Percentiles rank a stretch among this genome's conserved stretches.
These are phyloP conservation scores for Phallus indusiatus DNA, from an alignment of 768 basidiomycete genomes.

Conservation along the genomic window DNA sequence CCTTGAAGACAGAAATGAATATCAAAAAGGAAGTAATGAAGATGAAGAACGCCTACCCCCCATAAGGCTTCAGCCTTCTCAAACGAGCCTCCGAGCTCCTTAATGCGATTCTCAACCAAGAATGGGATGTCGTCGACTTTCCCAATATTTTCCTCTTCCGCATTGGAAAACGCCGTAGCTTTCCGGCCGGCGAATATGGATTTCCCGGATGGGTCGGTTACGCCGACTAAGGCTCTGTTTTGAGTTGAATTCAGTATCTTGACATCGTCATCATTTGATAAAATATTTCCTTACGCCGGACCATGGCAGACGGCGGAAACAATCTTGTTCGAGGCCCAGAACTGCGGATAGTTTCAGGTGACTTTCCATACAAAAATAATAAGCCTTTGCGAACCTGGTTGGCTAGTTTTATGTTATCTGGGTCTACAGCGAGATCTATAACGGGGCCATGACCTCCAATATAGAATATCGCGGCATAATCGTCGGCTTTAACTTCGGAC, in stretches of 20 bases:
- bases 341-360: constrained; percentile 27
- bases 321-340: constrained; percentile 59
- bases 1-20: constrained; percentile 9
- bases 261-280: not conserved
- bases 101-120: constrained; percentile 58
- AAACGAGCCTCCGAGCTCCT: constrained; percentile 54
- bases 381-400: constrained; percentile 33
- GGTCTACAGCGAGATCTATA: constrained; percentile 56
- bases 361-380: not conserved
- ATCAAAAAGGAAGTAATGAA: not conserved
- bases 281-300: constrained; percentile 42
- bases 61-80: constrained; percentile 48
- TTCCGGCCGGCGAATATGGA: constrained; percentile 54
- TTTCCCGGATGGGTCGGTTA: constrained; percentile 42
- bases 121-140: constrained; percentile 57
- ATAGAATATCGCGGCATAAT: constrained; percentile 71
- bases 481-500: constrained; percentile 42
- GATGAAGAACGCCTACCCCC: constrained; percentile 35
- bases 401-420: constrained; percentile 46
- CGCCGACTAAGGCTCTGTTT: constrained; percentile 47
- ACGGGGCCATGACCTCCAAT: constrained; percentile 75
- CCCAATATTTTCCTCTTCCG: constrained; percentile 45
- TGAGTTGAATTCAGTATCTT: not conserved
- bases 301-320: constrained; percentile 75
- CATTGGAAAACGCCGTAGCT: constrained; percentile 63